Percentiles rank a stretch among this genome's conserved stretches.
Conservation (phyloP, 768 basidiomycete genomes). For the Dendrothele bispora region DNA sequence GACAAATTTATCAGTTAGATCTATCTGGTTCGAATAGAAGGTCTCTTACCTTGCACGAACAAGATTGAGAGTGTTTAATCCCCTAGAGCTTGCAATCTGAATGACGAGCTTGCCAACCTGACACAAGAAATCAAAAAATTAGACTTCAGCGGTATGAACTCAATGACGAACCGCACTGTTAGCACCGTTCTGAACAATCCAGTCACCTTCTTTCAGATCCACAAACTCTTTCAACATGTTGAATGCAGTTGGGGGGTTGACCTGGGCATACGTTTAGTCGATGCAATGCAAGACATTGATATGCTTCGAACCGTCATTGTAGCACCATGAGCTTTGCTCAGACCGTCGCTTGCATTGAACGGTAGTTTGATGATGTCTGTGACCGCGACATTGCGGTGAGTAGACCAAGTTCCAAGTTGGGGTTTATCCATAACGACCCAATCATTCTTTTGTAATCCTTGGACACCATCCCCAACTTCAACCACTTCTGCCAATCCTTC, state of each 20-base stretch:
- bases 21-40: not conserved
- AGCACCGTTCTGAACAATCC: constrained; percentile 84
- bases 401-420: constrained; percentile 78
- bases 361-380: constrained; percentile 65
- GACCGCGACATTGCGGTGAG: constrained; percentile 50
- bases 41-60: constrained; percentile 63
- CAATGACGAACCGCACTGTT: constrained; percentile 69
- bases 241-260: constrained; percentile 84
- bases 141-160: not conserved
- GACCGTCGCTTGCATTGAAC: constrained; percentile 26
- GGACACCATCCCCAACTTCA: constrained; percentile 57
- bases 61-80: constrained; percentile 79
- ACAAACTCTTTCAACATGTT: constrained; percentile 79
- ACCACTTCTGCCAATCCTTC: constrained; percentile 73
- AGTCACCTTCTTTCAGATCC: constrained; percentile 64
- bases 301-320: constrained; percentile 69
- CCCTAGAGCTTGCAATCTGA: constrained; percentile 73
- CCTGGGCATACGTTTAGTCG: constrained; percentile 33
- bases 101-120: constrained; percentile 86
- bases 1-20: not conserved
- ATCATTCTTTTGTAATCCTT: constrained; percentile 52
- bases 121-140: constrained; percentile 7
- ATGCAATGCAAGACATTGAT: not conserved
- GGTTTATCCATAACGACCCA: constrained; percentile 72
- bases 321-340: constrained; percentile 69